Percentiles rank a stretch among this genome's conserved stretches.
Evolutionary conservation across 2,329 filamentous ascomycete species (phyloP).

Genomic region (Fusarium graminum): DNA sequence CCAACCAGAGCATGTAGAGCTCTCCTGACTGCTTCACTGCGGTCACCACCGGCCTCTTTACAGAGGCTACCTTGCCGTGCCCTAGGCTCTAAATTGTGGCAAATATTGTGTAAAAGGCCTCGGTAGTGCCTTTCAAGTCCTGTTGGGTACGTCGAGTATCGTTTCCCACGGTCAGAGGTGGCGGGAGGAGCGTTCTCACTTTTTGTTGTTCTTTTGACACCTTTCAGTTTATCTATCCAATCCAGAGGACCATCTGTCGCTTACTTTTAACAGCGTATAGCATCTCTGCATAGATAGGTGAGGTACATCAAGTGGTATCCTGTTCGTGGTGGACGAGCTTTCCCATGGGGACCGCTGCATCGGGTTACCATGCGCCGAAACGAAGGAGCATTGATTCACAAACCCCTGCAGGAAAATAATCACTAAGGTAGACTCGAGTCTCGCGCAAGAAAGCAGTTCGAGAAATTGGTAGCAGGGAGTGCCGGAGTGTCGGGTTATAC

Average conservation of each 20-base stretch:
- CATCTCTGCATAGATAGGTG: too few relatives aligned
- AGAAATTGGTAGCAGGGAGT: slow-evolving; percentile 35
- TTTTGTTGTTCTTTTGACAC: background rate
- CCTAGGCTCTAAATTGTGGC: too few relatives aligned
- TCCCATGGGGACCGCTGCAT: background rate
- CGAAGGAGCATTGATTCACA: background rate
- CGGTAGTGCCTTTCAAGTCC: slow-evolving; percentile 36
- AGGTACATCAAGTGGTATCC: too few relatives aligned
- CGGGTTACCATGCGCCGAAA: background rate
- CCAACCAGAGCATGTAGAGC: background rate
- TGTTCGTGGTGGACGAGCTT: too few relatives aligned
- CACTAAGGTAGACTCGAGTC: background rate
- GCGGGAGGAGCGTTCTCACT: slow-evolving; percentile 19
- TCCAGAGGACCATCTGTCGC: background rate
- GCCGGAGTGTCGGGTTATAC: slow-evolving; percentile 37
- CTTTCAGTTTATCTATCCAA: background rate
- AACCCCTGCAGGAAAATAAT: slow-evolving; percentile 29
- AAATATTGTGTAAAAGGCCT: slow-evolving; percentile 2
- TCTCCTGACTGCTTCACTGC: too few relatives aligned
- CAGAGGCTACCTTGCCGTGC: too few relatives aligned
- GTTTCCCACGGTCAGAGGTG: background rate
- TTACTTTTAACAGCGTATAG: background rate
- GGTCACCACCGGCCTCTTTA: too few relatives aligned
- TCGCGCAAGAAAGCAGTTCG: slow-evolving; percentile 4
- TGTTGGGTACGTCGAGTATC: slow-evolving; percentile 2